These are phyloP conservation scores for Patellaria atrata DNA, from an alignment of 495 filamentous ascomycete genomes.

Conservation along the genomic window DNA sequence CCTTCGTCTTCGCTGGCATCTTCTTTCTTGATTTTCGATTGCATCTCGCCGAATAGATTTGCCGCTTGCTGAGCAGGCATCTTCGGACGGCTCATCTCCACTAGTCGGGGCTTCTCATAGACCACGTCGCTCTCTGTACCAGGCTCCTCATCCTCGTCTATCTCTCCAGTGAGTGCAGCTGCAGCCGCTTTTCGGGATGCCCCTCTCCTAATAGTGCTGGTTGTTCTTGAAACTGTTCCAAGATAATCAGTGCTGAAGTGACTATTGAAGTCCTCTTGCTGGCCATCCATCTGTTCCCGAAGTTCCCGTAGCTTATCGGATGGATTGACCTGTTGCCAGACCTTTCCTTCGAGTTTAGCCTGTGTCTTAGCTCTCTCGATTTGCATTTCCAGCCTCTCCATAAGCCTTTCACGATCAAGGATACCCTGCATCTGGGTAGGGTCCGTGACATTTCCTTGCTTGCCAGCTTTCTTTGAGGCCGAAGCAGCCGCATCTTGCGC, in stretches of 20 bases:
- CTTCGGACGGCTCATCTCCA: constrained; percentile 48
- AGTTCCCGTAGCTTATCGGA: constrained; percentile 85
- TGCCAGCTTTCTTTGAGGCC: constrained; percentile 43
- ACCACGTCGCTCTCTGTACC: too few species aligned
- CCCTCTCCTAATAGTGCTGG: constrained; percentile 27
- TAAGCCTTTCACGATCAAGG: constrained; percentile 76
- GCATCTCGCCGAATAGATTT: constrained; percentile 67
- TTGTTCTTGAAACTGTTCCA: constrained; percentile 32
- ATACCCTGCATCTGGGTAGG: constrained; percentile 81
- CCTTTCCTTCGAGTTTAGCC: constrained; percentile 90
- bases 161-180: constrained; percentile 23
- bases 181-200: constrained; percentile 22
- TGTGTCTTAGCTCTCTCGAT: constrained; percentile 95
- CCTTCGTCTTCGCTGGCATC: constrained; percentile 54
- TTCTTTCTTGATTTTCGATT: constrained; percentile 56
- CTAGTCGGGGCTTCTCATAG: constrained; percentile 30
- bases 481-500: constrained; percentile 84
- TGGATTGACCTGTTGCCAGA: constrained; percentile 71
- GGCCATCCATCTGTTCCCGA: constrained; percentile 84
- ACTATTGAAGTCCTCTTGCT: constrained; percentile 26
- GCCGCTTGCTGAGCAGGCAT: constrained; percentile 59
- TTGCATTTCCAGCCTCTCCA: constrained; percentile 85
- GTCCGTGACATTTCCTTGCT: constrained; percentile 38
- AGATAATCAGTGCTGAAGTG: constrained; percentile 16
- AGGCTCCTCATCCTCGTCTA: constrained; percentile 28